These are phyloP conservation scores for Arabidopsis lyrata DNA, from an alignment of 441 rosid species.

Conservation along the genomic window DNA sequence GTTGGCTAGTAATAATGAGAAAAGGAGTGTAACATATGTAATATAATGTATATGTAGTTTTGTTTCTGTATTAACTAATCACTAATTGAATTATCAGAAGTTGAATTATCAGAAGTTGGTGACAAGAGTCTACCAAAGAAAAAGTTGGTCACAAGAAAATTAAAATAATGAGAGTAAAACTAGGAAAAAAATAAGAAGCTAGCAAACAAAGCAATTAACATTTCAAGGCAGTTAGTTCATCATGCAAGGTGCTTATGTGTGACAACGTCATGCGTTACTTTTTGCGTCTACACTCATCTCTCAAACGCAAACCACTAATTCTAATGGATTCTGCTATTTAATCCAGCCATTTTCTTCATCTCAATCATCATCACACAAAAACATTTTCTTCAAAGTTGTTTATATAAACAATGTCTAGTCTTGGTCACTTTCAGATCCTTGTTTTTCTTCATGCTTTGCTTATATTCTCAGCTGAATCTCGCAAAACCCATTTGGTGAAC, in stretches of 20 bases:
- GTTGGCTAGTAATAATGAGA: background rate
- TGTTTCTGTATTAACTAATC: background rate
- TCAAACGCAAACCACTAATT: slow-evolving; percentile 19
- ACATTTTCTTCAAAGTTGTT: too few species aligned
- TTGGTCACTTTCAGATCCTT: slow-evolving; percentile 35
- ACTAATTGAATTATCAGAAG: background rate
- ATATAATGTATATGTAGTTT: too few species aligned
- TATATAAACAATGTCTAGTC: slow-evolving; percentile 24
- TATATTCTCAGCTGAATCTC: slow-evolving; percentile 32
- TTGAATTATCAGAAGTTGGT: background rate
- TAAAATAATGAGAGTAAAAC: background rate
- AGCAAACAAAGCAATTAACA: slow-evolving; percentile 35
- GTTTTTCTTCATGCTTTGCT: slow-evolving; percentile 37
- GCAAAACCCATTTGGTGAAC: slow-evolving; percentile 8
- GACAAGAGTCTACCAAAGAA: too few species aligned
- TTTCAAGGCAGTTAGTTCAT: slow-evolving; percentile 36
- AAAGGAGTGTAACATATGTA: slow-evolving; percentile 3
- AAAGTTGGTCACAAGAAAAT: slow-evolving; percentile 15
- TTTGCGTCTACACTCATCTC: slow-evolving; percentile 33
- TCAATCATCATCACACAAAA: background rate
- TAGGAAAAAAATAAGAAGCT: slow-evolving; percentile 18
- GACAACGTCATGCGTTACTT: slow-evolving; percentile 43
- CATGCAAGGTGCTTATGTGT: slow-evolving; percentile 29
- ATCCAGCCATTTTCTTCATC: slow-evolving; percentile 2
- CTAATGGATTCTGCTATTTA: slow-evolving; percentile 14